Base-by-base conservation (phyloP, 306 rosid species). In the Cyamopsis tetragonoloba region DNA sequence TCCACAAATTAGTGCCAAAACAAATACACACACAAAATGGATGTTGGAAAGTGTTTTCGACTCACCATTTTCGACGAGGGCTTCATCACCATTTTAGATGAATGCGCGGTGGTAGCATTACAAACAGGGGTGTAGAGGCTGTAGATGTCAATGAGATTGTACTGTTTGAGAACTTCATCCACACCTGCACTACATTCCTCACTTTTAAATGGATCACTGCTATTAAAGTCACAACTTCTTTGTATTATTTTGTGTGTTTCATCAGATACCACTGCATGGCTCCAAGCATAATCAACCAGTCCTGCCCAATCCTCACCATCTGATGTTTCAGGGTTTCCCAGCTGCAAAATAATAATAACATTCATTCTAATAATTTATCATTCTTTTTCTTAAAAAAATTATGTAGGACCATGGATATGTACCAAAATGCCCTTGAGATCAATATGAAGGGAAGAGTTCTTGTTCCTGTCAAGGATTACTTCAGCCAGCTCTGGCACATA, bases 401-500 rank as follows among this genome's bases (percentile, higher is more conserved):
- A 31, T n/a, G n/a, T 47, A 50, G 74, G 55, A 38, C 20, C n/a
- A n/a, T n/a, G n/a, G n/a, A n/a, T n/a, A n/a, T 71, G 31, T 81
- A 89, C 98, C 98, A 92, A 63, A 73, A 92, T 49, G 46, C 98
- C 92, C 84, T 89, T 86, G 68, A 92, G 86, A 77, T 87, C 57
- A 60, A 89, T 85, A 53, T 79, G 82, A 75, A 82, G 82, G 47
- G 85, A 86, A 70, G 87, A 72, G 74, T 83, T 73, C 31, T 54
- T 62, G 78, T 92, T 92, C 76, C 68, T 85, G 65, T 85, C 96
- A n/a, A 57, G 53, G 73, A 91, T 84, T 55, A 91, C 81, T 68
- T 91, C 97, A n/a, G 97, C 97, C 13, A 91, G 80, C 80, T 91
- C 97, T 0, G 97, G 97, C 65, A 84, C 91, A 79, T 91, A 91